A percentile compares a stretch with the other conserved stretches of the same genome.
These are phyloP conservation scores for Amanita molliuscula DNA, from an alignment of 768 basidiomycete genomes.

Conservation along the genomic window DNA sequence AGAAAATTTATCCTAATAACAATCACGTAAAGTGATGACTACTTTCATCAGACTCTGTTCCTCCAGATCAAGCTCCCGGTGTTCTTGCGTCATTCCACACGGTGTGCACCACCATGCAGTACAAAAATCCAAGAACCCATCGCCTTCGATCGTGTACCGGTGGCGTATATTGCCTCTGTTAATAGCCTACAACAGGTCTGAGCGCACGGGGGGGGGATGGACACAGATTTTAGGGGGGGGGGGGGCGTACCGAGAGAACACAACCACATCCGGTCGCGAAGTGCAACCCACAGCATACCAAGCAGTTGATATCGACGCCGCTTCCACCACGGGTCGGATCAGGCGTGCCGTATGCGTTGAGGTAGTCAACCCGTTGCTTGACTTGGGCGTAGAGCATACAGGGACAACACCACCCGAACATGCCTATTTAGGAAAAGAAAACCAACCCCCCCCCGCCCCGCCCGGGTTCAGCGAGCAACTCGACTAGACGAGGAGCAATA, in stretches of 20 bases:
- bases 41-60: conserved; percentile 18
- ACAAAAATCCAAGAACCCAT: conserved; percentile 27
- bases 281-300: conserved; percentile 27
- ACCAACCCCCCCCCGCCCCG: no score
- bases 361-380: conserved; percentile 29
- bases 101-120: conserved; percentile 27
- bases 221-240: not conserved
- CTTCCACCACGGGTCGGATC: conserved; percentile 26
- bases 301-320: conserved; percentile 11
- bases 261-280: conserved; percentile 18
- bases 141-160: conserved; percentile 40
- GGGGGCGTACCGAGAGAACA: conserved; percentile 26
- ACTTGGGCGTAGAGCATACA: conserved; percentile 30
- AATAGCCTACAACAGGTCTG: conserved; percentile 6
- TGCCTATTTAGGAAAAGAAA: conserved; percentile 16
- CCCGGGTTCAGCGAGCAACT: not conserved
- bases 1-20: not conserved
- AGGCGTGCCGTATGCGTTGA: conserved; percentile 22
- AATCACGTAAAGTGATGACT: not conserved
- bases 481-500: not conserved
- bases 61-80: conserved; percentile 29
- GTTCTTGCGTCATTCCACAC: conserved; percentile 33
- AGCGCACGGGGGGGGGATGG: not conserved
- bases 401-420: conserved; percentile 29
- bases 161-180: conserved; percentile 24